Conservation (phyloP, 164 flowering plant species). For the Magnolia officinalis region DNA sequence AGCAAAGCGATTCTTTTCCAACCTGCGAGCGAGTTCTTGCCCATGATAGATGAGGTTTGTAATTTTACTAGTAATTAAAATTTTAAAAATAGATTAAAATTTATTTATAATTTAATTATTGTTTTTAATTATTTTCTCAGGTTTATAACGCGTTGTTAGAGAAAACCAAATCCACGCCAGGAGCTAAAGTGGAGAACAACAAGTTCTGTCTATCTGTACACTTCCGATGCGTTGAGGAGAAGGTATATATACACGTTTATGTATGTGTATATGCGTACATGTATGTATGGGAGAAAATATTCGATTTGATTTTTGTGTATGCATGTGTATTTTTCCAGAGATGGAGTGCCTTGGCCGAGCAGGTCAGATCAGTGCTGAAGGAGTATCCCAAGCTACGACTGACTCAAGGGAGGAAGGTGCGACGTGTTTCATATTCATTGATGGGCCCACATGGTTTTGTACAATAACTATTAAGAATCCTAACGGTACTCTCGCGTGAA, state of each 20-base stretch:
- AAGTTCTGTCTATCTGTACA: conserved; percentile 91
- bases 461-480: not conserved
- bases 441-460: not conserved
- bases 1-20: conserved; percentile 12
- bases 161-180: conserved; percentile 62
- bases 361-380: conserved; percentile 55
- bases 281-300: not conserved
- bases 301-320: not conserved
- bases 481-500: not conserved
- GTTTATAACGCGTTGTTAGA: conserved; percentile 58
- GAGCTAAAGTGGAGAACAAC: conserved; percentile 87
- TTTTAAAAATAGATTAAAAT: no score
- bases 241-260: conserved; percentile 31
- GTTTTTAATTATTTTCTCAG: conserved; percentile 24
- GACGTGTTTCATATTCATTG: not conserved
- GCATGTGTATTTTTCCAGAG: conserved; percentile 33
- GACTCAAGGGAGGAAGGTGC: conserved; percentile 77
- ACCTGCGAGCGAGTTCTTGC: conserved; percentile 21
- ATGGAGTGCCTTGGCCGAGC: conserved; percentile 70
- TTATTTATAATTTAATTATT: no score
- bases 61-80: no score
- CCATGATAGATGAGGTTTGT: conserved; percentile 22
- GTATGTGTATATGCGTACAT: not conserved
- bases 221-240: conserved; percentile 87
- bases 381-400: conserved; percentile 65